Evolutionary conservation across 1,284 basidiomycete genomes (phyloP), one percentile per base, ranked within the genome.

Genomic region (Trichosporon sp.): DNA sequence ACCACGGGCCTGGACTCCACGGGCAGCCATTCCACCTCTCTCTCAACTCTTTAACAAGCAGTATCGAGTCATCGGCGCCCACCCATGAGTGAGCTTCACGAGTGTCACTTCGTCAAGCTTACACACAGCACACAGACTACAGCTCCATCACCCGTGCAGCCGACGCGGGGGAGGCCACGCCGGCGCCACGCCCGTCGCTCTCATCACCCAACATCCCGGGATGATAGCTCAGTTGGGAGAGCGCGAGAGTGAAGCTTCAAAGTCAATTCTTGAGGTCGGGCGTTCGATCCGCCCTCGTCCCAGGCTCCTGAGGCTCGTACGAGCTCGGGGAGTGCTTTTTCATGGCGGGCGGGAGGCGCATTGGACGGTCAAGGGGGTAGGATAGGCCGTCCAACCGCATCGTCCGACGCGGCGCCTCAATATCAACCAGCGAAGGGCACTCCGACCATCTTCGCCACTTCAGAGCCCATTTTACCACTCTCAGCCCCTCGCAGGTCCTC

Each of bases 181-280:
- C n/a, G 12, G n/a, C 44, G 44, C 21, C n/a, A 5, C 44, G 44
- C 44, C 44, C 44, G 12, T 21, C 1, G 44, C 44, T 6, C 9
- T 23, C 44, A 47, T 23, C 12, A 29, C 25, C 9, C 25, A 58
- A 58, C 25, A 29, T 18, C 15, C 29, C 53, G 53, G 53, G 53
- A 58, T 58, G 53, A 58, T 58, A 58, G 53, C 53, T 58, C 53
- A 58, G 53, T 58, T 58, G 53, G 53, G 53, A 58, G 53, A 58
- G 53, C 53, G 53, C 53, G 53, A 58, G 53, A 58, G 53, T 58
- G 53, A 58, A 58, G 53, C 53, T 27, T 18, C 25, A 29, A 27
- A 58, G 29, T 58, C 53, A 29, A 58, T 58, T 58, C 27, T 58
- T 58, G 53, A 58, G 53, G 53, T 58, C 53, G 53, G 53, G 53